Conservation (phyloP, 2,329 filamentous ascomycete genomes). For the Clarireedia paspali region DNA sequence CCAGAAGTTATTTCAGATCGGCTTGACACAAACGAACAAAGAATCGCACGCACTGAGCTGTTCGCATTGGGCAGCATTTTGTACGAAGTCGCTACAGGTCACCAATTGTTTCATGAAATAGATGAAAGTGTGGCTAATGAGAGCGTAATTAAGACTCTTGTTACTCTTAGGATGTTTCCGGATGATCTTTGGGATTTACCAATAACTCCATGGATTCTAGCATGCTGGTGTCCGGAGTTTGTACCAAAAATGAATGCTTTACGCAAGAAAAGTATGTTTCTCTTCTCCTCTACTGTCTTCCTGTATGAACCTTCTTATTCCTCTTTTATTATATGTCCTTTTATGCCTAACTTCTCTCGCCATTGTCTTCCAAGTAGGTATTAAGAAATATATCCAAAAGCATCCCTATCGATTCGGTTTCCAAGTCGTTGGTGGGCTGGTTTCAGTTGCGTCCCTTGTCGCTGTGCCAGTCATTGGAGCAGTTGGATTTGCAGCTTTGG, state of each 20-base stretch:
- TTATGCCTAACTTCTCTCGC: not conserved
- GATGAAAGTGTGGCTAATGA: not conserved
- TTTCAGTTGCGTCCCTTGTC: not conserved
- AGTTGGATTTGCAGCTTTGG: conserved; percentile 19
- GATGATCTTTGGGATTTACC: not conserved
- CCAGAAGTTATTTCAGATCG: not conserved
- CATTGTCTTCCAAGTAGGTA: not conserved
- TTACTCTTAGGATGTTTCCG: not conserved
- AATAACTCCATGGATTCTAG: not conserved
- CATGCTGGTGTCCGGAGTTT: not conserved
- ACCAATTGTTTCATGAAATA: not conserved
- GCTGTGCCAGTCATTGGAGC: conserved; percentile 4
- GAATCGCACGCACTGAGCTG: not conserved
- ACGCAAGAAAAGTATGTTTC: not conserved
- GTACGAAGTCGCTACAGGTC: not conserved
- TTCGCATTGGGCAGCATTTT: conserved; percentile 1
- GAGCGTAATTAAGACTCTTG: no score
- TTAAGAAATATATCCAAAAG: not conserved
- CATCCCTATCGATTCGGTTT: not conserved
- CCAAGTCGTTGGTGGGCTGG: not conserved
- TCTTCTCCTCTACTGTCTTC: not conserved
- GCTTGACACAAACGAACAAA: not conserved
- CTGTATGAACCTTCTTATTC: no score
- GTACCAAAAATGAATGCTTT: not conserved
- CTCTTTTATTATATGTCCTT: not conserved